Percentiles rank a stretch among this genome's conserved stretches.
Evolutionary conservation across 768 basidiomycete genomes (phyloP).

Genomic region (Calocybe gangraenosa): DNA sequence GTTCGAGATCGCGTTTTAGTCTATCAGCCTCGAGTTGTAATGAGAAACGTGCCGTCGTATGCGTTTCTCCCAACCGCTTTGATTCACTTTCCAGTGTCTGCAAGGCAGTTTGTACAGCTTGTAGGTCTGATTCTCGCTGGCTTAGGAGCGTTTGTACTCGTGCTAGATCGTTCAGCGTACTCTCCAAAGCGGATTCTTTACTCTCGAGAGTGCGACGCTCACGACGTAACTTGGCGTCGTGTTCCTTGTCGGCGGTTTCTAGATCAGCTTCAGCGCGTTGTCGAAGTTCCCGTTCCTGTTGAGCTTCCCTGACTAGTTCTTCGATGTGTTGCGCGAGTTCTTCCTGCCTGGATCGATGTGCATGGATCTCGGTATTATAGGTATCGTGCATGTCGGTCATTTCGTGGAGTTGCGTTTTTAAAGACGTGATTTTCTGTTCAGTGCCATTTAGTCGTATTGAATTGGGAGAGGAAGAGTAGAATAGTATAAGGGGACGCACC

Average conservation of each 20-base stretch:
- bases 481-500: constrained; percentile 33
- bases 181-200: constrained; percentile 65
- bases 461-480: not conserved
- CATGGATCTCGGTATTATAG: constrained; percentile 57
- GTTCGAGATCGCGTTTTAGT: constrained; percentile 76
- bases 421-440: constrained; percentile 58
- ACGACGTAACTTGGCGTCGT: constrained; percentile 55
- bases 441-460: too few species aligned
- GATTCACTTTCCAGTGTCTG: constrained; percentile 70
- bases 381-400: constrained; percentile 62
- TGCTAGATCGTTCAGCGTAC: constrained; percentile 57
- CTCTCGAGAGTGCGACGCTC: constrained; percentile 64
- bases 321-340: constrained; percentile 74
- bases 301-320: constrained; percentile 60
- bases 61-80: constrained; percentile 77
- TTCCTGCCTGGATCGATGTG: constrained; percentile 69
- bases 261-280: constrained; percentile 53
- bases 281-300: constrained; percentile 53
- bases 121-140: constrained; percentile 74
- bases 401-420: constrained; percentile 67
- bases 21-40: constrained; percentile 89
- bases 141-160: constrained; percentile 59
- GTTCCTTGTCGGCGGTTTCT: constrained; percentile 53
- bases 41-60: constrained; percentile 78
- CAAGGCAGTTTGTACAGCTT: constrained; percentile 68